Conservation (phyloP, 306 rosid genomes). For the Potentilla sterilis region DNA sequence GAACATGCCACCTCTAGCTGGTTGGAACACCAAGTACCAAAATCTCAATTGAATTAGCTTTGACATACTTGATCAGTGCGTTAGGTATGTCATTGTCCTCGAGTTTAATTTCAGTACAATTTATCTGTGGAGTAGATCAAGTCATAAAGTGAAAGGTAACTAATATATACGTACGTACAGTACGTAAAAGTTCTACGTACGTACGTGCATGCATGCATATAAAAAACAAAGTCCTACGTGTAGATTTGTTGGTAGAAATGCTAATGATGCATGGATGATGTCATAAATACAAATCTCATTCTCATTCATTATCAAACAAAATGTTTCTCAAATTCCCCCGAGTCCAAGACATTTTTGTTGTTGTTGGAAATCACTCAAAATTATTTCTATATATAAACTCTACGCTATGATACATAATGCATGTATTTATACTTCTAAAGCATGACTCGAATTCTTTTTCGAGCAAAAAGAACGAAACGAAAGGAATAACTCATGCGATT, state of each 20-base stretch:
- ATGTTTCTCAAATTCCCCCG: background rate
- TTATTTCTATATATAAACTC: too few species aligned
- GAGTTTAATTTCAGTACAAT: slow-evolving; percentile 61
- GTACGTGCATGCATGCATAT: too few species aligned
- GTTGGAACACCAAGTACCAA: slow-evolving; percentile 80
- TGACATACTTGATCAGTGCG: slow-evolving; percentile 47
- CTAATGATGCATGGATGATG: too few species aligned
- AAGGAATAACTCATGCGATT: slow-evolving; percentile 61
- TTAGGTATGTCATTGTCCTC: slow-evolving; percentile 58
- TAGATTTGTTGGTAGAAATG: too few species aligned
- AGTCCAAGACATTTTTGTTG: background rate
- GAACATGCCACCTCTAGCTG: slow-evolving; percentile 48
- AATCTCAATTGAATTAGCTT: slow-evolving; percentile 45
- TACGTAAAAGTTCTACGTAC: too few species aligned
- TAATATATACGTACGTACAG: too few species aligned
- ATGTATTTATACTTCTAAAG: background rate
- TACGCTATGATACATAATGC: too few species aligned
- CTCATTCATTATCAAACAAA: too few species aligned
- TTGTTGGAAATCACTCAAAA: background rate
- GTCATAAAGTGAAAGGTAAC: background rate
- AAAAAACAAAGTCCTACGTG: too few species aligned
- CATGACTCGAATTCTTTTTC: slow-evolving; percentile 56
- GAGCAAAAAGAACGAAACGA: slow-evolving; percentile 80
- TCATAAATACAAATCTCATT: too few species aligned
- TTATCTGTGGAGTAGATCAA: slow-evolving; percentile 43